Evolutionary conservation across 805 yeast genomes (phyloP), one percentile per base, ranked within the genome.

Genomic region (Nematodospora valgi): DNA sequence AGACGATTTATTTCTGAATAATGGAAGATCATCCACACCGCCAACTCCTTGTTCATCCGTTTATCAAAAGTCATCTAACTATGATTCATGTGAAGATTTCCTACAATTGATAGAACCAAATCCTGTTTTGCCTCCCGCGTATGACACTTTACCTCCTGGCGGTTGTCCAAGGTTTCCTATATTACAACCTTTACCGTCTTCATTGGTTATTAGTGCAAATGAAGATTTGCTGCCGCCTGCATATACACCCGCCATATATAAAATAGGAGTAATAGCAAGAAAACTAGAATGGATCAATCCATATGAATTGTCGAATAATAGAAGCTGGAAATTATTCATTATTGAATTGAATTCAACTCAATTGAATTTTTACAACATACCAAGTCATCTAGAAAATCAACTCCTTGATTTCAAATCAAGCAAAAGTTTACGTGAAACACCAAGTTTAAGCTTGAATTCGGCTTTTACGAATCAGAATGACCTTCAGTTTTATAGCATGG

Each of bases 341-440:
- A 67, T 86, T 56, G 94, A 84, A 50, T 64, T 89, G 33, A 87
- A 89, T 64, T 85, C 91, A 13, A 89, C 97, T 2, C 95, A 86
- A 59, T 62, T 89, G 23, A 84, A 84, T 56, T 63, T 89, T 36
- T 85, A 83, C 54, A 48, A 47, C 4, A 46, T 67, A 5, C 70
- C 72, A 2, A 47, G 46, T 16, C 45, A 49, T 24, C 35, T 62
- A 23, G 70, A 66, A 35, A 45, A 41, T 15, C 52, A 55, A 14
- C 29, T 62, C 5, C 26, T 57, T 30, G 32, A 44, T 13, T 57
- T 51, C 38, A 49, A 38, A 29, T 43, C 52, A 7, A 29, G 47
- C 10, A 6, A 26, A 7, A 17, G 23, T 2, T 24, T 16, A n/a
- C 26, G 35, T 2, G 23, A 41, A 3, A 35, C 30, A 2, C 46